phyloP scores from a whole-genome alignment of 768 basidiomycete species.

The Auriscalpium vulgare region DNA sequence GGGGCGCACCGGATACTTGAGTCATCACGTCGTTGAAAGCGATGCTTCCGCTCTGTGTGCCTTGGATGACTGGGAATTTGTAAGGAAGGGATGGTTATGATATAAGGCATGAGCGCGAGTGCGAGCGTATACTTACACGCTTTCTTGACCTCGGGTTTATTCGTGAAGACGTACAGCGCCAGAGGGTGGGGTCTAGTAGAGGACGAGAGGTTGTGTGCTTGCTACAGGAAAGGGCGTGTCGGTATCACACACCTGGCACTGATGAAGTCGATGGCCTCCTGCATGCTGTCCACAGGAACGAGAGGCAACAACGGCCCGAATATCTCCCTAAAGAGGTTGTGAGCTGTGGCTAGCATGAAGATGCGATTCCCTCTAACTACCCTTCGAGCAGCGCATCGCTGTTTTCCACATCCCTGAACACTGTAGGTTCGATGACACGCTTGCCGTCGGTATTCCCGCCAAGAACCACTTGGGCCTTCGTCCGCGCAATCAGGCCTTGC shows the following conservation, averaged over 20 bases:
- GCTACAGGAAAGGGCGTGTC: too few species aligned
- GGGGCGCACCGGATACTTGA: conserved; percentile 29
- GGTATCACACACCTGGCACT: conserved; percentile 35
- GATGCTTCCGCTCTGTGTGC: conserved; percentile 24
- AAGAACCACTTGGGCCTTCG: conserved; percentile 47
- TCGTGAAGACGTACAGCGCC: conserved; percentile 12
- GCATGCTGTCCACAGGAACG: conserved; percentile 44
- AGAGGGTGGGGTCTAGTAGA: conserved; percentile 9
- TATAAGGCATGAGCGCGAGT: background rate
- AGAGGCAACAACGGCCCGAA: conserved; percentile 70
- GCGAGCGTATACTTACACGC: background rate
- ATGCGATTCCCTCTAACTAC: conserved; percentile 25
- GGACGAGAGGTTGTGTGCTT: background rate
- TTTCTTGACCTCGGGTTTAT: conserved; percentile 7
- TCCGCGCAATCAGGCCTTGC: conserved; percentile 39
- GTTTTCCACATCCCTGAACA: conserved; percentile 44
- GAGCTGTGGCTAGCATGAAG: background rate
- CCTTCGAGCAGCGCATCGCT: conserved; percentile 57
- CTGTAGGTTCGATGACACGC: conserved; percentile 44
- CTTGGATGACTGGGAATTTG: conserved; percentile 18
- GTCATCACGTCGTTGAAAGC: conserved; percentile 26
- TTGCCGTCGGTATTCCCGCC: conserved; percentile 39
- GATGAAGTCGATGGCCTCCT: conserved; percentile 50
- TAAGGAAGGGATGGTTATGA: background rate
- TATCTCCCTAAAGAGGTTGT: conserved; percentile 36